phyloP scores from a whole-genome alignment of 768 basidiomycete genomes.

The Suillus subaureus region DNA sequence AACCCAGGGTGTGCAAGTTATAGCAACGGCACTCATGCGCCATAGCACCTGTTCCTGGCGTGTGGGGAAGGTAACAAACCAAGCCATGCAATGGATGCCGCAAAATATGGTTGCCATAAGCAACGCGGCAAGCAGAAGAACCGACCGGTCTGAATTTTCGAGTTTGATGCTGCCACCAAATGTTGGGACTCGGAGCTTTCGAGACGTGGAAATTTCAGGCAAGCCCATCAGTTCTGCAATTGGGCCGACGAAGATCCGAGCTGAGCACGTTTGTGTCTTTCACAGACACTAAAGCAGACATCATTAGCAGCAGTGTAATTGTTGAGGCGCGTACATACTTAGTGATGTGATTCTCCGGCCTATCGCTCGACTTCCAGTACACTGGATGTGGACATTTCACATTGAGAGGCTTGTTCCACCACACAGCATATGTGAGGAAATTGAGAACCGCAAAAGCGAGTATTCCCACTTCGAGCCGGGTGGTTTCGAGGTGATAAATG shows the following conservation, averaged over 20 bases:
- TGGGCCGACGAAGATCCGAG: too few relatives aligned
- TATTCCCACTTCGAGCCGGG: conserved; percentile 39
- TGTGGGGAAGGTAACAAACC: conserved; percentile 13
- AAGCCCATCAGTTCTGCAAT: too few relatives aligned
- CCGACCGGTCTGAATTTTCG: accelerated
- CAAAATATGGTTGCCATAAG: conserved; percentile 8
- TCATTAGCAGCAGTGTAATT: background rate
- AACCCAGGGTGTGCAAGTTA: conserved; percentile 7
- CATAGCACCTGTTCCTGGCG: conserved; percentile 20
- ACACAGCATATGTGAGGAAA: conserved; percentile 32
- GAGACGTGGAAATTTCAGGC: too few relatives aligned
- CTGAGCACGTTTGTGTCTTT: too few relatives aligned
- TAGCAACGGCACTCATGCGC: conserved; percentile 16
- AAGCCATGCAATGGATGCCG: conserved; percentile 24
- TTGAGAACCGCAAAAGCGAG: conserved; percentile 36
- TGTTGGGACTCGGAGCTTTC: too few relatives aligned
- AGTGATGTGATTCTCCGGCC: background rate
- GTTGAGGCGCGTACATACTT: background rate
- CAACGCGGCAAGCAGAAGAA: background rate
- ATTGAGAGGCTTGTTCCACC: conserved; percentile 45
- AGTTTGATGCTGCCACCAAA: too few relatives aligned
- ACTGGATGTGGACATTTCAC: conserved; percentile 21
- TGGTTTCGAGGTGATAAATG: conserved; percentile 26
- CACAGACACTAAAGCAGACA: background rate
- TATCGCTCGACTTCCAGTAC: too few relatives aligned